Evolutionary conservation across 2,329 filamentous ascomycete genomes (phyloP).

Genomic region (Claviceps capensis): DNA sequence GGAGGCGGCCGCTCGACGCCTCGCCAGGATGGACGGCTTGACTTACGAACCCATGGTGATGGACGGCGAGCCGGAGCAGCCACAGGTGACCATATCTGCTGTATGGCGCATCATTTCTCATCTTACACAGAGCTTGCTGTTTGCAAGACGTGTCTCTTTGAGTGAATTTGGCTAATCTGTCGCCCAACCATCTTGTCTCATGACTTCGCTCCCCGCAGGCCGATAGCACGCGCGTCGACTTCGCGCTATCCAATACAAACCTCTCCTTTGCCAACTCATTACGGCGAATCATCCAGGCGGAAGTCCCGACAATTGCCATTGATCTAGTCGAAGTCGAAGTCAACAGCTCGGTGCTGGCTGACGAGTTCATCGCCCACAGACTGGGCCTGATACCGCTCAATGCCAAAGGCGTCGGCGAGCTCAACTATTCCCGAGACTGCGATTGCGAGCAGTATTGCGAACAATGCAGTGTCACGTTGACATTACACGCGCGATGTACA

Average conservation of each 20-base stretch:
- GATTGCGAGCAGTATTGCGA: slow-evolving; percentile 95
- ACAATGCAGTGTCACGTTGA: slow-evolving; percentile 74
- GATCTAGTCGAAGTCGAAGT: slow-evolving; percentile 85
- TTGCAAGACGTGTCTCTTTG: not conserved
- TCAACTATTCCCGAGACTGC: slow-evolving; percentile 86
- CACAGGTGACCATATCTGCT: slow-evolving; percentile 46
- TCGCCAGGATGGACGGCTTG: slow-evolving; percentile 30
- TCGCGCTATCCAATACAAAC: slow-evolving; percentile 80
- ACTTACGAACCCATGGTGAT: slow-evolving; percentile 48
- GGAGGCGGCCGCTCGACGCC: not conserved
- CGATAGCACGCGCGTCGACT: slow-evolving; percentile 70
- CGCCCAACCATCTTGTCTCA: not conserved
- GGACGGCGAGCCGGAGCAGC: slow-evolving; percentile 42
- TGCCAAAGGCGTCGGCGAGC: slow-evolving; percentile 67
- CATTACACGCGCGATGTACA: slow-evolving; percentile 73
- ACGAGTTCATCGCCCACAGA: slow-evolving; percentile 90
- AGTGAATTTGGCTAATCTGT: not conserved
- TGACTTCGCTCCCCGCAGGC: slow-evolving; percentile 37
- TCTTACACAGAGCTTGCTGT: not conserved
- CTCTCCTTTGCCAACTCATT: slow-evolving; percentile 87
- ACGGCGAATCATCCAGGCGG: slow-evolving; percentile 79
- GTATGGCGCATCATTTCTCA: slow-evolving; percentile 22
- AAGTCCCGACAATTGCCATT: slow-evolving; percentile 89
- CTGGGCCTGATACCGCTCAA: slow-evolving; percentile 81
- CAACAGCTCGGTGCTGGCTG: slow-evolving; percentile 91